Evolutionary conservation across 1,139 yeast genomes (phyloP).

Genomic region (Kluyveromyces marxianus): DNA sequence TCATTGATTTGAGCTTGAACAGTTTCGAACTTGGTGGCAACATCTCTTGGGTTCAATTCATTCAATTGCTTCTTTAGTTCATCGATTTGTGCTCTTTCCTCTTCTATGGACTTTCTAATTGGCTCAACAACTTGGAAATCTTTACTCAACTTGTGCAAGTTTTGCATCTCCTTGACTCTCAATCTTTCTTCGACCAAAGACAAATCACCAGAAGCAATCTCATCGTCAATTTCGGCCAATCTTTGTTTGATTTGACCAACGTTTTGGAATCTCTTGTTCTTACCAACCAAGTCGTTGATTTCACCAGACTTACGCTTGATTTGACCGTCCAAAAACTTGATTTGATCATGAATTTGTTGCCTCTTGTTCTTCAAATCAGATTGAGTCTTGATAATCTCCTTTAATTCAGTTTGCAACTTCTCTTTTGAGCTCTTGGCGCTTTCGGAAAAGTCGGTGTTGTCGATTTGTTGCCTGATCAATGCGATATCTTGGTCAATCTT

Average conservation of each 20-base stretch:
- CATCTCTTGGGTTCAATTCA: slow-evolving; percentile 55
- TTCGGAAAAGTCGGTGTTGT: slow-evolving; percentile 35
- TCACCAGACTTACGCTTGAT: slow-evolving; percentile 75
- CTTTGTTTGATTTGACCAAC: slow-evolving; percentile 74
- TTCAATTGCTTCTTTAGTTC: slow-evolving; percentile 66
- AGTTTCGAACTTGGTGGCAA: slow-evolving; percentile 46
- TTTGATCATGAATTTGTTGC: slow-evolving; percentile 59
- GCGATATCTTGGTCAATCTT: slow-evolving; percentile 46
- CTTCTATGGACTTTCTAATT: slow-evolving; percentile 73
- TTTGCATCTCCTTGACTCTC: slow-evolving; percentile 75
- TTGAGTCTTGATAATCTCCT: slow-evolving; percentile 59
- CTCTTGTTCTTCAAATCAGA: slow-evolving; percentile 65
- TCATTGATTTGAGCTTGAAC: slow-evolving; percentile 53
- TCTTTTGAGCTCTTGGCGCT: slow-evolving; percentile 47
- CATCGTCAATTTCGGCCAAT: slow-evolving; percentile 61
- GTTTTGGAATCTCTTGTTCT: slow-evolving; percentile 52
- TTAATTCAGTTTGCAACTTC: slow-evolving; percentile 57
- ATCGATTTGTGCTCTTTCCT: slow-evolving; percentile 67
- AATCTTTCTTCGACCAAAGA: slow-evolving; percentile 90
- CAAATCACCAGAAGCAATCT: slow-evolving; percentile 72
- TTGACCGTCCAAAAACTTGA: slow-evolving; percentile 60
- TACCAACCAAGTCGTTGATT: slow-evolving; percentile 40
- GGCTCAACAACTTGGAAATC: slow-evolving; percentile 70
- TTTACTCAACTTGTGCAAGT: slow-evolving; percentile 73
- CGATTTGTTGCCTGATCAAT: slow-evolving; percentile 30